phyloP scores from a whole-genome alignment of 441 rosid species.

The Capsella rubella region DNA sequence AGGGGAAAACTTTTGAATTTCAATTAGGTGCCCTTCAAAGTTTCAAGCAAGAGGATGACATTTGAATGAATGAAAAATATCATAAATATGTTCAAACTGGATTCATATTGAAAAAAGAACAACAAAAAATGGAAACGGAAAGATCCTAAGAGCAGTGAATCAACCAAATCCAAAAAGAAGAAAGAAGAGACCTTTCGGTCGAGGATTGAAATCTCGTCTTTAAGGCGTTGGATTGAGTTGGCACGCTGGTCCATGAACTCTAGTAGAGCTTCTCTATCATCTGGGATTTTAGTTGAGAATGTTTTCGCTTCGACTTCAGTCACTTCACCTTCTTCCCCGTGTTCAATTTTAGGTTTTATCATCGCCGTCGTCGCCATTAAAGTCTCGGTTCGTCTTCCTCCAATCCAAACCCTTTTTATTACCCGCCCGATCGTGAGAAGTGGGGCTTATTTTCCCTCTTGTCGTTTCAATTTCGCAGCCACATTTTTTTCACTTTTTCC shows the following conservation, averaged over 20 bases:
- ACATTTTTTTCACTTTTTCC: conserved; percentile 6
- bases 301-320: conserved; percentile 18
- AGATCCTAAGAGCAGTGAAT: neutral
- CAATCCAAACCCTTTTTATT: neutral
- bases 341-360: conserved; percentile 50
- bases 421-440: conserved; percentile 26
- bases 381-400: conserved; percentile 18
- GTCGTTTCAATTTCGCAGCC: conserved; percentile 24
- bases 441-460: conserved; percentile 34
- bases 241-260: conserved; percentile 77
- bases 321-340: conserved; percentile 34
- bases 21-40: neutral
- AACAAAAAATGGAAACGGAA: neutral
- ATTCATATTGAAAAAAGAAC: neutral
- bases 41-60: conserved; percentile 10
- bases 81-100: neutral
- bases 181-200: conserved; percentile 59
- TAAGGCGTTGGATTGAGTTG: conserved; percentile 63
- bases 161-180: conserved; percentile 18
- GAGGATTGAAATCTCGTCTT: conserved; percentile 56
- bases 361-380: conserved; percentile 34
- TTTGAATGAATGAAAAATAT: neutral
- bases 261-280: conserved; percentile 68
- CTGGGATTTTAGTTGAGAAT: conserved; percentile 48
- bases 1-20: neutral